Conservation (phyloP, 768 basidiomycete species). For the Panus rudis region DNA sequence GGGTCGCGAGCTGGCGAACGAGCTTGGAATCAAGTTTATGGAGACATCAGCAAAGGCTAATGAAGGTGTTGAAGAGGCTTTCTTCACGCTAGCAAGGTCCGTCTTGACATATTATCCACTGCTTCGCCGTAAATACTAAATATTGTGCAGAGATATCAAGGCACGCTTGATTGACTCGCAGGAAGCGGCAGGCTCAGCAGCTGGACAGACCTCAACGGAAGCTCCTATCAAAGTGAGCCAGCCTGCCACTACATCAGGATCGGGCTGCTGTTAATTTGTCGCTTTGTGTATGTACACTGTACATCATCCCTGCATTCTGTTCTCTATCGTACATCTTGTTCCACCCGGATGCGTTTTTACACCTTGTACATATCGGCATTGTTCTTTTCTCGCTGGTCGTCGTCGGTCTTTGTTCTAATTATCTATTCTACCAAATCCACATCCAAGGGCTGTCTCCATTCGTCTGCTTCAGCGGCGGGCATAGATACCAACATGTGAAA, state of each 20-base stretch:
- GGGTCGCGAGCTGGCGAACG: slow-evolving; percentile 85
- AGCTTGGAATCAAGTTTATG: slow-evolving; percentile 94
- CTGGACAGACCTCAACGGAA: slow-evolving; percentile 31
- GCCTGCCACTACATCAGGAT: slow-evolving; percentile 36
- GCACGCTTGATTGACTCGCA: slow-evolving; percentile 93
- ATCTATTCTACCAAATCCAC: too few relatives aligned
- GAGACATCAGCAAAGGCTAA: slow-evolving; percentile 98
- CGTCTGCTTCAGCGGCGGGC: too few relatives aligned
- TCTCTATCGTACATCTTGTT: neutral
- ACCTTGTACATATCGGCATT: neutral
- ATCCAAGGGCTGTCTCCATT: too few relatives aligned
- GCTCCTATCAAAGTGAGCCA: slow-evolving; percentile 65
- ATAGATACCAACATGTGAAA: neutral
- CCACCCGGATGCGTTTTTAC: neutral
- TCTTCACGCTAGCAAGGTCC: slow-evolving; percentile 93
- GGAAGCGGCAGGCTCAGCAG: slow-evolving; percentile 41
- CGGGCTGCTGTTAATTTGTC: slow-evolving; percentile 42
- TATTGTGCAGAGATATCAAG: slow-evolving; percentile 80
- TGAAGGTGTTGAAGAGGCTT: slow-evolving; percentile 97
- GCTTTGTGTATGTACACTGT: neutral
- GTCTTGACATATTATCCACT: slow-evolving; percentile 18
- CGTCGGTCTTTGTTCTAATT: too few relatives aligned
- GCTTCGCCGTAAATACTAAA: neutral
- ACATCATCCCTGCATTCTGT: neutral
- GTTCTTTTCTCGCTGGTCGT: neutral